These are phyloP conservation scores for Ceriops tagal DNA, from an alignment of 345 rosid species.

Conservation along the genomic window DNA sequence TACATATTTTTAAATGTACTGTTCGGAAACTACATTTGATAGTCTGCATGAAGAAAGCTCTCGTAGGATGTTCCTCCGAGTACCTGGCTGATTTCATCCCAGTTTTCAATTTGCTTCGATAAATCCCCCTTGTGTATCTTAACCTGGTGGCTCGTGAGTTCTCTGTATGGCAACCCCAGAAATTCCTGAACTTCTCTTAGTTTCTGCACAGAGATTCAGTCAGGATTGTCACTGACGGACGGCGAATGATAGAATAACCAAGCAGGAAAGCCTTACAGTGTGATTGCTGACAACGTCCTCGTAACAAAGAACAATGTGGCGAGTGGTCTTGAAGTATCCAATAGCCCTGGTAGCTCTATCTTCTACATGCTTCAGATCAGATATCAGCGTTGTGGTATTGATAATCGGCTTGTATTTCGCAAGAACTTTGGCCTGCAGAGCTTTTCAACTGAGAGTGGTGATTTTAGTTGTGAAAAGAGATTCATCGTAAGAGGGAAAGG, in stretches of 20 bases:
- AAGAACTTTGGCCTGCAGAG: conserved; percentile 37
- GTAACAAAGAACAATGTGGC: conserved; percentile 34
- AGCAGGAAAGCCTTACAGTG: conserved; percentile 18
- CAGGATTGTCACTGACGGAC: too few species aligned
- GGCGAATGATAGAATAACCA: too few species aligned
- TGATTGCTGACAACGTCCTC: conserved; percentile 36
- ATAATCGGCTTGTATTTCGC: conserved; percentile 38
- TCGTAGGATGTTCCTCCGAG: not conserved
- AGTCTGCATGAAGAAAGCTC: not conserved
- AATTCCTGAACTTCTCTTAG: conserved; percentile 34
- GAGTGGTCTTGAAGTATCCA: conserved; percentile 33
- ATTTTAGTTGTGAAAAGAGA: not conserved
- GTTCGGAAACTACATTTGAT: not conserved
- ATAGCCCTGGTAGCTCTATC: conserved; percentile 27
- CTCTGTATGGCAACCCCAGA: conserved; percentile 9
- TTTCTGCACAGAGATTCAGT: conserved; percentile 15
- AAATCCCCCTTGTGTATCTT: conserved; percentile 33
- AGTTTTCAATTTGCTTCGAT: conserved; percentile 26
- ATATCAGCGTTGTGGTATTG: conserved; percentile 26
- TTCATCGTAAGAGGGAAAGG: not conserved
- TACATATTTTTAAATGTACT: not conserved
- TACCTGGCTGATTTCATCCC: not conserved
- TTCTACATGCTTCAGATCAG: conserved; percentile 32
- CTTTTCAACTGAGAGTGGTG: not conserved
- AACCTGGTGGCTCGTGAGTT: conserved; percentile 34